Base-by-base conservation (phyloP, 2,329 filamentous ascomycete species). In the Fusarium sp. region DNA sequence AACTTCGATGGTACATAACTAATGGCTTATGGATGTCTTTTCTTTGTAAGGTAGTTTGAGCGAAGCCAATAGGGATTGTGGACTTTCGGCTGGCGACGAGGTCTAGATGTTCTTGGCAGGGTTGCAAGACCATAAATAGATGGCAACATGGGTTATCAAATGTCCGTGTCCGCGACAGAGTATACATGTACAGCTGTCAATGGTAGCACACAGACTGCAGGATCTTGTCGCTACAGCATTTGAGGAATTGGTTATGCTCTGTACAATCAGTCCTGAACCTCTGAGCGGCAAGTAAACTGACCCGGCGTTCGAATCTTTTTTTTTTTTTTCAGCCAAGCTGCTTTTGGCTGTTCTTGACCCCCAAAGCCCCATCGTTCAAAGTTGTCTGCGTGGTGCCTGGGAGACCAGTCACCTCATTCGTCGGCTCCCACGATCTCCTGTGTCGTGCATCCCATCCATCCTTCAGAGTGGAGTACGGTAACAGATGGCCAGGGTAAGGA, bases 391-490 rank as follows among this genome's bases (percentile, higher is more conserved):
- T 37, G 42, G 53, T 66, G 50, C 66, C 66, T 69, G 57, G 54
- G 53, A 56, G 52, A 36, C 42, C 32, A 32, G 25, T n/a, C 37
- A 54, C 65, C 67, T 57, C 29, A 70, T 69, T 69, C 57, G 67
- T 54, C 46, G 35, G 45, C 21, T 66, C 49, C 46, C 49, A 35
- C 49, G 54, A 67, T 56, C 67, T 65, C 60, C 65, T 69, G 67
- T 70, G 67, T 70, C 63, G 51, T 70, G 67, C 67, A 69, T 59
- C 46, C 37, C 39, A 23, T 37, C 36, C 41, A 44, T 44, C 11
- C 31, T 32, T 49, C 32, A 33, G 35, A 36, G 64, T 48, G 43
- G 57, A 35, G 57, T 23, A 23, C 44, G 43, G 39, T 41, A 45
- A 50, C 17, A 38, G 44, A 53, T 49, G 50, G 43, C 41, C 62